Evolutionary conservation across 345 rosid genomes (phyloP).

Genomic region (Melastoma malabathricum): DNA sequence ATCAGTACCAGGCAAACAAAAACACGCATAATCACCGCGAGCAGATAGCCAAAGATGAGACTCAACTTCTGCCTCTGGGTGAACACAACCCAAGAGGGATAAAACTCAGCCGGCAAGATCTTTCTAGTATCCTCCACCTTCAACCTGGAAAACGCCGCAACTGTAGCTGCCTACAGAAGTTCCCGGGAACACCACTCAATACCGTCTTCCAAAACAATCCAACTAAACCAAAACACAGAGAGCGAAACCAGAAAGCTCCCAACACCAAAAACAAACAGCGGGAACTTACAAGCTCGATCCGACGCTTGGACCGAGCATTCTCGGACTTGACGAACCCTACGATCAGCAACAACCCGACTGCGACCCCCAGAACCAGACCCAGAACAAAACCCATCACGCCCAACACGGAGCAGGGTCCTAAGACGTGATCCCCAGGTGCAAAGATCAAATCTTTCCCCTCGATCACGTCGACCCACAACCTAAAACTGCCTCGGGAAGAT

Average conservation of each 20-base stretch:
- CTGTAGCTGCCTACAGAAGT: conserved; percentile 49
- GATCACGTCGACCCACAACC: neutral
- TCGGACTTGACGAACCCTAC: conserved; percentile 68
- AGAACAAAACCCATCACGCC: conserved; percentile 41
- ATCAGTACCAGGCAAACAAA: conserved; percentile 1
- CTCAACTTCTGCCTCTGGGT: conserved; percentile 84
- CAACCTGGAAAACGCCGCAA: conserved; percentile 96
- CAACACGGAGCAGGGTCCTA: neutral
- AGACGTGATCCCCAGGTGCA: neutral
- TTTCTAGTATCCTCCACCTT: conserved; percentile 85
- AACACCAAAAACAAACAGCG: conserved; percentile 1
- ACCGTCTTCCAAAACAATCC: neutral
- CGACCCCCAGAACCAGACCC: conserved; percentile 60
- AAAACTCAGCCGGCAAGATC: conserved; percentile 63
- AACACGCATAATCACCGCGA: neutral
- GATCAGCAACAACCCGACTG: conserved; percentile 50
- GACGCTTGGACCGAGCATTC: conserved; percentile 75
- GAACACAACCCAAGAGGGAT: conserved; percentile 98
- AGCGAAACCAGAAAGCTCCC: neutral
- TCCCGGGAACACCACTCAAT: conserved; percentile 1
- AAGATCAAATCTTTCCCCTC: neutral
- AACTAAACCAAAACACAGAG: neutral
- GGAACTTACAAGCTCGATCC: conserved; percentile 60
- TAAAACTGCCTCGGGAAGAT: too few species aligned
- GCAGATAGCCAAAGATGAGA: conserved; percentile 1